Conservation (phyloP, 2,329 filamentous ascomycete species). For the Alternaria consortialis region DNA sequence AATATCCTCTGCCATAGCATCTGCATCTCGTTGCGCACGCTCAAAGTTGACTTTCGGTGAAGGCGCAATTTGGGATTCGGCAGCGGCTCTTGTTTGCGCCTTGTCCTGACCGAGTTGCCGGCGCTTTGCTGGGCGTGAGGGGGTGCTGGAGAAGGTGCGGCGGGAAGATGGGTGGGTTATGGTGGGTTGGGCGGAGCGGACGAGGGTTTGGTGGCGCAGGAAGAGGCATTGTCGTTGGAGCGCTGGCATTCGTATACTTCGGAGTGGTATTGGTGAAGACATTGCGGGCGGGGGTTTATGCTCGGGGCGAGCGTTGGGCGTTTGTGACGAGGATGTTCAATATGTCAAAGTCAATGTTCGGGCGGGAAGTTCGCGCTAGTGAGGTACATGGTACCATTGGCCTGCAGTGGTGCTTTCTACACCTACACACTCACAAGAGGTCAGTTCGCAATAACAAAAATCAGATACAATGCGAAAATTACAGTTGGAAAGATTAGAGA, state of each 20-base stretch:
- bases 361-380: slow-evolving; percentile 16
- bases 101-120: slow-evolving; percentile 15
- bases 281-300: slow-evolving; percentile 10
- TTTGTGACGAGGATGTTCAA: slow-evolving; percentile 11
- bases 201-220: slow-evolving; percentile 21
- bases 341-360: slow-evolving; percentile 23
- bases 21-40: slow-evolving; percentile 11
- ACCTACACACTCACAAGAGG: neutral
- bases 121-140: slow-evolving; percentile 20
- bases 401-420: neutral
- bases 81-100: slow-evolving; percentile 19
- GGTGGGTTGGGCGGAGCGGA: slow-evolving; percentile 12
- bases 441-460: neutral
- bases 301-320: slow-evolving; percentile 11
- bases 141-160: slow-evolving; percentile 38
- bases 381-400: slow-evolving; percentile 10
- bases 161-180: slow-evolving; percentile 2
- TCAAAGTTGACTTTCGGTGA: slow-evolving; percentile 20
- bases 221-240: slow-evolving; percentile 42
- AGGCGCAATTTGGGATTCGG: slow-evolving; percentile 8
- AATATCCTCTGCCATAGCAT: slow-evolving; percentile 32
- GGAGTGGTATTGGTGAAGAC: slow-evolving; percentile 34
- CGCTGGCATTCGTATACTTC: slow-evolving; percentile 31
- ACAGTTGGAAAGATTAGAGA: too few relatives aligned
- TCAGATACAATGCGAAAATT: neutral